Percentiles rank a stretch among this genome's conserved stretches.
Conservation (phyloP, 2,329 filamentous ascomycete genomes). For the Ophioceras dolichostomum region DNA sequence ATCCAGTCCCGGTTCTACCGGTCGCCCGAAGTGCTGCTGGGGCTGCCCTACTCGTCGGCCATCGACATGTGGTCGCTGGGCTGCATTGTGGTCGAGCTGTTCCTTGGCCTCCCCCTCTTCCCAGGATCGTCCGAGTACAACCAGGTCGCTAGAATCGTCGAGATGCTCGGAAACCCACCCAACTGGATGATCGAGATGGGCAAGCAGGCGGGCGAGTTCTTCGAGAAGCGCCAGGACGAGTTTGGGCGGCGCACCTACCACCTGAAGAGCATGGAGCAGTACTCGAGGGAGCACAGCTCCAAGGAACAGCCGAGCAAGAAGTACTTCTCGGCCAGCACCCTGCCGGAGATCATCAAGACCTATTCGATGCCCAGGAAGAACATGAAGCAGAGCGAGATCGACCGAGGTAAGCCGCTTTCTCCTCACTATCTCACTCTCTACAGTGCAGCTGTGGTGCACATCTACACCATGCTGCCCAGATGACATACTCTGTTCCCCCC, state of each 20-base stretch:
- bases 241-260: conserved; percentile 85
- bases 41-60: conserved; percentile 90
- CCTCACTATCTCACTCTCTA: background rate
- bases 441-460: background rate
- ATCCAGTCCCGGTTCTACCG: conserved; percentile 98
- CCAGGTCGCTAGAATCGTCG: conserved; percentile 90
- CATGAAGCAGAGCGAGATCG: conserved; percentile 95
- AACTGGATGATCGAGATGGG: conserved; percentile 99
- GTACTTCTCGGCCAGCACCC: conserved; percentile 88
- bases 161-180: conserved; percentile 93
- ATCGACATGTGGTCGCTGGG: conserved; percentile 99
- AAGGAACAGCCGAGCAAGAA: conserved; percentile 99
- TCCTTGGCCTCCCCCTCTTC: conserved; percentile 87
- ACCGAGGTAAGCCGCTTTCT: conserved; percentile 55
- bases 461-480: conserved; percentile 51
- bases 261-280: conserved; percentile 95
- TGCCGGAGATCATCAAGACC: conserved; percentile 94
- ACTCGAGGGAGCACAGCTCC: conserved; percentile 85
- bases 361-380: conserved; percentile 99
- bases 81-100: conserved; percentile 95
- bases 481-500: conserved; percentile 37
- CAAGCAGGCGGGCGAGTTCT: conserved; percentile 95
- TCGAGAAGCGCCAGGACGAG: conserved; percentile 84
- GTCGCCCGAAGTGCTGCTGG: conserved; percentile 90
- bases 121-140: conserved; percentile 98